Conservation (phyloP, 345 rosid genomes). For the Brassica rapa region DNA sequence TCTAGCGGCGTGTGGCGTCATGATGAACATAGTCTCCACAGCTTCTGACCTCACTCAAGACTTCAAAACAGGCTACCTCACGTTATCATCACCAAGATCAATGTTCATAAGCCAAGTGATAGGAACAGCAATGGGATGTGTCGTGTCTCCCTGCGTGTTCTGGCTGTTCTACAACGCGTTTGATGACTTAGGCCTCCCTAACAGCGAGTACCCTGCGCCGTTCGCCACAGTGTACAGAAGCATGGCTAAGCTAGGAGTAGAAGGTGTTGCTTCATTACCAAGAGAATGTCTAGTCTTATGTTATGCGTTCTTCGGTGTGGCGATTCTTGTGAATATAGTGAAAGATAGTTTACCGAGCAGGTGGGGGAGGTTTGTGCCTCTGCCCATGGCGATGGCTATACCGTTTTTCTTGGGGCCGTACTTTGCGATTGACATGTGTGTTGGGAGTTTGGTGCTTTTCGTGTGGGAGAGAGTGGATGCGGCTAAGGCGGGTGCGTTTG, state of each 20-base stretch:
- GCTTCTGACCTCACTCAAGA: conserved; percentile 86
- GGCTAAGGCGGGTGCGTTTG: conserved; percentile 66
- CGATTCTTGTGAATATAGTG: conserved; percentile 56
- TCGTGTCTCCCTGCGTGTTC: conserved; percentile 72
- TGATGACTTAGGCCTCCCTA: conserved; percentile 54
- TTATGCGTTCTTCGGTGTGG: conserved; percentile 57
- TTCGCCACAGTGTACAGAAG: conserved; percentile 55
- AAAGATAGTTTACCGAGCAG: conserved; percentile 48
- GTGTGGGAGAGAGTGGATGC: conserved; percentile 66
- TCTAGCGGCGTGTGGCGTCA: conserved; percentile 81
- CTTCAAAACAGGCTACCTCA: conserved; percentile 84
- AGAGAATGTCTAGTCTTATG: conserved; percentile 70
- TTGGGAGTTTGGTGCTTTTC: conserved; percentile 72
- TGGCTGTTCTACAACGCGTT: conserved; percentile 84
- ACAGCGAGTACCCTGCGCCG: conserved; percentile 65
- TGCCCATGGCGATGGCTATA: conserved; percentile 91
- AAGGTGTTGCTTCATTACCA: conserved; percentile 73
- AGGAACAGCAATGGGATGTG: conserved; percentile 86
- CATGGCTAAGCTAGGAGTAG: conserved; percentile 69
- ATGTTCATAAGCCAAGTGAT: conserved; percentile 79
- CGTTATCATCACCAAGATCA: conserved; percentile 76
- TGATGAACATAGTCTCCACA: conserved; percentile 88
- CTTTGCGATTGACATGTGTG: conserved; percentile 85
- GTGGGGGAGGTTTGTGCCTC: conserved; percentile 57
- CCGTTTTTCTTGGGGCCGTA: conserved; percentile 80